Base-by-base conservation (phyloP, 2,329 filamentous ascomycete genomes). In the Ophiosphaerella korrae region DNA sequence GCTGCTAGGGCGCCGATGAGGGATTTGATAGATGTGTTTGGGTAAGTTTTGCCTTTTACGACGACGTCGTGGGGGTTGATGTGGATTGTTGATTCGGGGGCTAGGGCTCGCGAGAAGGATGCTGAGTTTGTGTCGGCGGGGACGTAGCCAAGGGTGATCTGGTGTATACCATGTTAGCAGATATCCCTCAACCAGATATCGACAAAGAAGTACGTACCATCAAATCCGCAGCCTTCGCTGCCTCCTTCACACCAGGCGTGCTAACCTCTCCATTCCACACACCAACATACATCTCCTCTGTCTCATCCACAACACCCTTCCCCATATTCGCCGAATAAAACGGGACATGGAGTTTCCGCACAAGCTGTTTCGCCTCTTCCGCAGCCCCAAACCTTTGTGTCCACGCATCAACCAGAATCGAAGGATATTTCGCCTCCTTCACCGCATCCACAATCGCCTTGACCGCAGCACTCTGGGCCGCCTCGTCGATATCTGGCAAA, bases 81-180 rank as follows among this genome's bases (percentile, higher is more conserved):
- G 29, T 72, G 57, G 12, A 77, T 68, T 0, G 63, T 62, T 13
- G 61, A 72, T 1, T 43, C 49, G 4, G 65, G 53, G 0, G 67
- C 52, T 13, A 77, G 46, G 6, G 66, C 64, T 24, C 75, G 62
- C 4, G 74, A 72, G 60, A 78, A 78, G 13, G 67, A 69, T 1
- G 73, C 75, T 0, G 74, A 70, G 48, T 78, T 79, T 7, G 75
- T 78, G 45, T 78, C 77, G 8, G 68, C 65, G 7, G 74, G 72
- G 8, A 78, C 56, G 34, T 71, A 72, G 2, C 76, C 76, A 3
- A 78, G 43, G 1, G 73, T 65, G 13, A 78, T 37, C 45, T 48
- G 23, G 9, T 29, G 11, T 29, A 34, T 4, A 14, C 21, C n/a
- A 26, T 23, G 16, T 35, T 13, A 35, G 31, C 34, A 32, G 16